Base-by-base conservation (phyloP, 2,329 filamentous ascomycete genomes). In the Aaosphaeria pasadenensis region DNA sequence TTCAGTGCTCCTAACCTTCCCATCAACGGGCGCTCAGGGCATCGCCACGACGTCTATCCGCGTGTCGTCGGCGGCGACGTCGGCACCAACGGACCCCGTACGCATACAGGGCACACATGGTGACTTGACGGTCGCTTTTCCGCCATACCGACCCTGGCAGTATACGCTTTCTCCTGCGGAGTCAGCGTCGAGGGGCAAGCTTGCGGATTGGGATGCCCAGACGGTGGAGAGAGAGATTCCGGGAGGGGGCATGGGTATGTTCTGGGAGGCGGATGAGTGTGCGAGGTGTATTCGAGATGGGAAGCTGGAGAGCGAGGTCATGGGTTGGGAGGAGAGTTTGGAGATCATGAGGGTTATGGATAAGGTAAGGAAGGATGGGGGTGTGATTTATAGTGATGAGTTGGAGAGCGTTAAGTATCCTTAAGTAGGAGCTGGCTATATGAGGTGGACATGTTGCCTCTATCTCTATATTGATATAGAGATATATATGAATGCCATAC, bases 291-390 rank as follows among this genome's bases (percentile, higher is more conserved):
- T 94, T 51, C 78, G 85, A 38, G 88, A 92, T 66, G 87, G 88
- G 29, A 84, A 82, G 71, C 77, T 84, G 59, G 84, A 94, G 76
- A 55, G 44, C 35, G 51, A 53, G 38, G 78, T 77, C n/a, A 72
- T 91, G 73, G 81, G 85, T 17, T 82, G 83, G 76, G 78, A 83
- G 43, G 90, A 95, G 77, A 90, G 85, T 63, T 74, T 91, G 47
- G 80, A 82, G 39, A 87, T 95, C 50, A 92, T 95, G 88, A 84
- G 89, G 63, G 76, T 80, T 4, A 86, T 86, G 83, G 84, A 87
- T 73, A 77, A 83, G 69, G 80, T 83, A 11, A 73, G 83, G 55
- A 75, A 68, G 62, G 80, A 84, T 70, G 77, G 77, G 41, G 79
- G 75, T 3, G 68, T 86, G 68, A 74, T 60, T 47, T 86, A 84